phyloP scores from a whole-genome alignment of 805 yeast genomes.

The Candida oleophila region DNA sequence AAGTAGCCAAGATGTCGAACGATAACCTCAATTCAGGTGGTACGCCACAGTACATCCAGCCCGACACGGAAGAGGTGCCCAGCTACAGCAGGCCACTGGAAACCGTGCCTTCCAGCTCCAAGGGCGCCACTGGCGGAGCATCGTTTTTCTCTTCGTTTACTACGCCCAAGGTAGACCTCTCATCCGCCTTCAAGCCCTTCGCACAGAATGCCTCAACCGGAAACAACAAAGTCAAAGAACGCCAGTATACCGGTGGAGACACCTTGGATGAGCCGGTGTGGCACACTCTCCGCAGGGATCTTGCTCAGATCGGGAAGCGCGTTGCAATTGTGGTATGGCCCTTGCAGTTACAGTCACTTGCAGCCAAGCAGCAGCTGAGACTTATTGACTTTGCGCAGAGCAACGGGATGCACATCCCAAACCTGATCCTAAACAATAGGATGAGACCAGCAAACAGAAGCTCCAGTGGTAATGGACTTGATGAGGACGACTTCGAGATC shows the following conservation, averaged over 20 bases:
- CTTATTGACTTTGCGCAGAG: conserved; percentile 33
- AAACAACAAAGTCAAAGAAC: conserved; percentile 35
- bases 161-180: conserved; percentile 31
- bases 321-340: conserved; percentile 46
- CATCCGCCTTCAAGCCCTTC: conserved; percentile 35
- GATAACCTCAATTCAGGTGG: not conserved
- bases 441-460: conserved; percentile 23
- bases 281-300: conserved; percentile 47
- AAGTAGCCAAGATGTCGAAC: not conserved
- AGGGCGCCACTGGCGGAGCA: not conserved
- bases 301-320: conserved; percentile 33
- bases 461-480: conserved; percentile 15
- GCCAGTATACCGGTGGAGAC: conserved; percentile 65
- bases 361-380: conserved; percentile 31
- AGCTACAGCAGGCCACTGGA: not conserved
- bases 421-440: conserved; percentile 26
- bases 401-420: conserved; percentile 37
- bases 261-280: conserved; percentile 70
- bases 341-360: conserved; percentile 35
- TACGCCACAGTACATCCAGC: conserved; percentile 1
- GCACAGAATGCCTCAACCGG: conserved; percentile 17
- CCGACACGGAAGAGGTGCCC: conserved; percentile 1
- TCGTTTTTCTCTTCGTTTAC: conserved; percentile 2
- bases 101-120: not conserved
- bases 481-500: conserved; percentile 15